phyloP scores from a whole-genome alignment of 2,329 filamentous ascomycete genomes.

The Xylariomycetidae sp. region DNA sequence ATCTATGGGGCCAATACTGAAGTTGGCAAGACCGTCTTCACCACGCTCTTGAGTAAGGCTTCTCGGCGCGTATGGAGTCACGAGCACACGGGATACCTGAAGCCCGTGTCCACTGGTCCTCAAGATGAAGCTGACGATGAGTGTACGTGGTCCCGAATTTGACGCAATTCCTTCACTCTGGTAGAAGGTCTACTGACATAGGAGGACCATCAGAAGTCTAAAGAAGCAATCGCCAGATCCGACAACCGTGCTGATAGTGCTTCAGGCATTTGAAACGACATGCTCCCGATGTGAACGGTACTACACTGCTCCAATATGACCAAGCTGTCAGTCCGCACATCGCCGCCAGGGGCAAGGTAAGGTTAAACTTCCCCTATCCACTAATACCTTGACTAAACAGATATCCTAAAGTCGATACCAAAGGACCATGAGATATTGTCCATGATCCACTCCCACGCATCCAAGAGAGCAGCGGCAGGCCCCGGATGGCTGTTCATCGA shows the following conservation, averaged over 20 bases:
- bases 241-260: no score
- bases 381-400: no score
- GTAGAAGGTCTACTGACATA: no score
- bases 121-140: conserved; percentile 64
- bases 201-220: no score
- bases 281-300: conserved; percentile 41
- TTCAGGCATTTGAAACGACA: no score
- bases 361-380: no score
- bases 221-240: no score
- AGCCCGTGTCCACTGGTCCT: conserved; percentile 77
- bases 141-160: no score
- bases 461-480: conserved; percentile 34
- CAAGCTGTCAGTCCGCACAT: conserved; percentile 75
- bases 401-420: conserved; percentile 41
- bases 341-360: conserved; percentile 52
- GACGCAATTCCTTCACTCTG: no score
- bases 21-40: conserved; percentile 79
- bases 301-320: conserved; percentile 67
- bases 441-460: conserved; percentile 41
- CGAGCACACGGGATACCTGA: conserved; percentile 61
- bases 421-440: conserved; percentile 47
- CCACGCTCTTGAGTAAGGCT: conserved; percentile 65
- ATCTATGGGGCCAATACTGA: conserved; percentile 81
- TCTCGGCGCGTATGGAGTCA: conserved; percentile 41
- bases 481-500: conserved; percentile 67